These are phyloP conservation scores for Terfezia boudieri DNA, from an alignment of 495 filamentous ascomycete species.

Conservation along the genomic window DNA sequence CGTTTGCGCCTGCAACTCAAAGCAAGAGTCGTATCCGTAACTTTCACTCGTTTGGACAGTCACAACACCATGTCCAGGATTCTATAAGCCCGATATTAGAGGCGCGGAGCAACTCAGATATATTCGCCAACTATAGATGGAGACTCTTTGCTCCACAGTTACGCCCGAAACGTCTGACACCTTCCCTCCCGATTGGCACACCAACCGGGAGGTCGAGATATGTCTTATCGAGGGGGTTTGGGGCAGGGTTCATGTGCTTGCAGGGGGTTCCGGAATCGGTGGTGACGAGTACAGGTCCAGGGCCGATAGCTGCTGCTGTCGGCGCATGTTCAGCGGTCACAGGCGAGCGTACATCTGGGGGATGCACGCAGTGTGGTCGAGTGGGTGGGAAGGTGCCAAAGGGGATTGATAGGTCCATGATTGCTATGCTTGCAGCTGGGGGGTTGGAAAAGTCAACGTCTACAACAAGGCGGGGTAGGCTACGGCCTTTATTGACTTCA, in stretches of 20 bases:
- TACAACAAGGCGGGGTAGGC: slow-evolving; percentile 2
- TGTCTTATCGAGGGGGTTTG: slow-evolving; percentile 17
- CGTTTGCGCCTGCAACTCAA: background rate
- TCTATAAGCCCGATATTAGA: too few relatives aligned
- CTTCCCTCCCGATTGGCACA: too few relatives aligned
- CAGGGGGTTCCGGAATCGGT: slow-evolving; percentile 8
- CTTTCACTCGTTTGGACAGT: too few relatives aligned
- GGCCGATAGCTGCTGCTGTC: too few relatives aligned
- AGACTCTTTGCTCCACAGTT: too few relatives aligned
- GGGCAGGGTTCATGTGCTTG: slow-evolving; percentile 14
- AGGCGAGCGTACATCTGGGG: background rate
- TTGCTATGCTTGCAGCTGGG: slow-evolving; percentile 2
- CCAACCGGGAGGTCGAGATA: slow-evolving; percentile 8
- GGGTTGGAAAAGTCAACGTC: slow-evolving; percentile 10
- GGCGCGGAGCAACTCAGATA: too few relatives aligned
- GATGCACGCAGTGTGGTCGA: slow-evolving; percentile 9
- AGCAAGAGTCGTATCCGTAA: too few relatives aligned
- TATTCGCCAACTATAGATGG: too few relatives aligned
- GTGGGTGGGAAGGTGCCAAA: background rate
- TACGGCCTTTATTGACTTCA: slow-evolving; percentile 1
- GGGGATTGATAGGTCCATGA: too few relatives aligned
- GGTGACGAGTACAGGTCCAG: slow-evolving; percentile 8
- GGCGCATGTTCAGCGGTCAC: too few relatives aligned
- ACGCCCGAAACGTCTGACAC: too few relatives aligned
- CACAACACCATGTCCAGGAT: too few relatives aligned